These are phyloP conservation scores for Guadua angustifolia DNA, from an alignment of 176 grass and related monocot genomes.

Conservation along the genomic window DNA sequence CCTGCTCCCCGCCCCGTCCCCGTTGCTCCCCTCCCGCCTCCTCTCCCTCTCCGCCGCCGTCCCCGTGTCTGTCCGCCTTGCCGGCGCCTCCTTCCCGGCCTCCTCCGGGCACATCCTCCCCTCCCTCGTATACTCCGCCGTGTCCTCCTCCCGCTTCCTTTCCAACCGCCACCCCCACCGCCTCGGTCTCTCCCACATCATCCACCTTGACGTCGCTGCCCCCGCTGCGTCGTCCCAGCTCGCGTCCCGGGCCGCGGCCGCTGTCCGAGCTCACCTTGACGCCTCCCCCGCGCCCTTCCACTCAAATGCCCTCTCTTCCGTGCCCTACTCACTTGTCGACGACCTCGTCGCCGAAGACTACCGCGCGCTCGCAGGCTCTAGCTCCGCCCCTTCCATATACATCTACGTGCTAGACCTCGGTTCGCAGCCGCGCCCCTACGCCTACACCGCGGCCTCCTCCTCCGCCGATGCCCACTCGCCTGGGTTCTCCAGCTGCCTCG, in stretches of 20 bases:
- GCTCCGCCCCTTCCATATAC: conserved; percentile 63
- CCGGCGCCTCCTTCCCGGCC: conserved; percentile 58
- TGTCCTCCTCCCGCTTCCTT: conserved; percentile 62
- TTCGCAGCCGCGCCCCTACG: conserved; percentile 64
- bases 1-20: conserved; percentile 26
- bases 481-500: conserved; percentile 73
- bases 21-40: conserved; percentile 44
- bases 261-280: conserved; percentile 54
- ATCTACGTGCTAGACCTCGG: conserved; percentile 89
- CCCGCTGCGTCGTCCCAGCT: conserved; percentile 38
- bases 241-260: conserved; percentile 26
- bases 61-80: conserved; percentile 65
- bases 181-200: conserved; percentile 57
- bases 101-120: conserved; percentile 39
- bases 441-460: conserved; percentile 63
- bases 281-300: conserved; percentile 66
- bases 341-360: conserved; percentile 69
- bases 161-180: conserved; percentile 53
- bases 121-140: conserved; percentile 48
- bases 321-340: conserved; percentile 75
- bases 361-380: conserved; percentile 41
- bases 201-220: conserved; percentile 48
- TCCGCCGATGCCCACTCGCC: conserved; percentile 51
- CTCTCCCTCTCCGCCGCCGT: conserved; percentile 58
- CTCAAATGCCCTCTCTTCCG: conserved; percentile 56